Base-by-base conservation (phyloP, 163 green algal genomes). In the Chloroidium sp. region DNA sequence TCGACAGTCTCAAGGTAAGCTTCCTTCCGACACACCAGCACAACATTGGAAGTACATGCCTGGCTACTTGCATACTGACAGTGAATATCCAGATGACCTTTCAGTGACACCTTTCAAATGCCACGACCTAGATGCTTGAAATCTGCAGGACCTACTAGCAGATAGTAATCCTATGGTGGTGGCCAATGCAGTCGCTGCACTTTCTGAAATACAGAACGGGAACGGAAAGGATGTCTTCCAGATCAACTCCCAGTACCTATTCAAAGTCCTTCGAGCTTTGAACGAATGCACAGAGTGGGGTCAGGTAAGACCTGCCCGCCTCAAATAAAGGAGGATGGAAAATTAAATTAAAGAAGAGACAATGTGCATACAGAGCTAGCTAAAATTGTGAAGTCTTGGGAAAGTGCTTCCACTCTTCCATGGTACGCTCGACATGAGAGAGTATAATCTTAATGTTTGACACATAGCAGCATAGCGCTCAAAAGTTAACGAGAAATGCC, bases 141-240 rank as follows among this genome's bases (percentile, higher is more conserved):
- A 36, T 36, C 61, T 86, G 77, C 88, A 94, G 86, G 95, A 98
- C 62, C 90, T 99, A 88, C 85, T 99, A 69, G 91, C 90, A 59
- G 96, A 99, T 84, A 92, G 91, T 82, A 99, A 99, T 87, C 96
- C 96, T 36, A 99, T 99, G 96, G 96, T 99, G 61, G 97, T 99
- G 74, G 95, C 96, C 74, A 99, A 99, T 83, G 93, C 95, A 2
- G 90, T 99, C 60, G 95, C 96, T 36, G 91, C 95, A 0, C 90
- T 99, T 78, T 82, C 91, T 67, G 95, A 98, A 88, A 94, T 96
- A 69, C 82, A 89, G 69, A 86, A 93, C 62, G 83, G 83, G 62
- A 87, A 75, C 62, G 86, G 80, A 74, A 88, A 84, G 13, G 76
- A 81, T 81, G 86, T 80, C 81, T 83, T 86, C 61, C 90, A 97